Percentiles rank a stretch among this genome's conserved stretches.
Conservation (phyloP, 2,329 filamentous ascomycete species). For the Stachybotrys chartarum region DNA sequence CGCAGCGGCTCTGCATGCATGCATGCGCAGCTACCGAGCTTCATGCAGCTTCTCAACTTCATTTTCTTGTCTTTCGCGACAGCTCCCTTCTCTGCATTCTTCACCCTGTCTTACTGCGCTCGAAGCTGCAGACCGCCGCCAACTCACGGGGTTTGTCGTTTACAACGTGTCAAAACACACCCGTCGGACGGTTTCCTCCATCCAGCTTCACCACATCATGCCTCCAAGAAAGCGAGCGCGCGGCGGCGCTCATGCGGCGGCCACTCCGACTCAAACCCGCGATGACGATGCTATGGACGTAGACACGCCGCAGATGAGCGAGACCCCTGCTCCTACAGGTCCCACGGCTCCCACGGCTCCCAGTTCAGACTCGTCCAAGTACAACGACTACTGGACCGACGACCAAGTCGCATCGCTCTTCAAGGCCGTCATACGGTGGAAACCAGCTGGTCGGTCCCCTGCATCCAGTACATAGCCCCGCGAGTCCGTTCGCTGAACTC, state of each 20-base stretch:
- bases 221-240: slow-evolving; percentile 64
- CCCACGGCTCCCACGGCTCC: neutral
- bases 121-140: too few species aligned
- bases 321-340: slow-evolving; percentile 29
- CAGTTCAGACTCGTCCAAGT: slow-evolving; percentile 7
- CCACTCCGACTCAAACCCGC: slow-evolving; percentile 45
- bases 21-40: too few species aligned
- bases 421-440: slow-evolving; percentile 89
- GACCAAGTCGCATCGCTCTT: slow-evolving; percentile 90
- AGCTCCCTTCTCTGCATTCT: too few species aligned
- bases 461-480: neutral
- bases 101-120: too few species aligned
- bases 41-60: too few species aligned
- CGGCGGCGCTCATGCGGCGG: slow-evolving; percentile 42
- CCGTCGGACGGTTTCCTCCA: neutral
- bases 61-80: too few species aligned
- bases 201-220: slow-evolving; percentile 35
- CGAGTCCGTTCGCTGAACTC: slow-evolving; percentile 4
- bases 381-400: slow-evolving; percentile 80
- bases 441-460: slow-evolving; percentile 68
- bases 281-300: slow-evolving; percentile 57
- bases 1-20: too few species aligned
- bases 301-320: slow-evolving; percentile 48
- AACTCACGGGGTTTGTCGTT: too few species aligned
- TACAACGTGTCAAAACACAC: too few species aligned